Conservation (phyloP, 2,329 filamentous ascomycete species). For the Fusarium euwallaceae region DNA sequence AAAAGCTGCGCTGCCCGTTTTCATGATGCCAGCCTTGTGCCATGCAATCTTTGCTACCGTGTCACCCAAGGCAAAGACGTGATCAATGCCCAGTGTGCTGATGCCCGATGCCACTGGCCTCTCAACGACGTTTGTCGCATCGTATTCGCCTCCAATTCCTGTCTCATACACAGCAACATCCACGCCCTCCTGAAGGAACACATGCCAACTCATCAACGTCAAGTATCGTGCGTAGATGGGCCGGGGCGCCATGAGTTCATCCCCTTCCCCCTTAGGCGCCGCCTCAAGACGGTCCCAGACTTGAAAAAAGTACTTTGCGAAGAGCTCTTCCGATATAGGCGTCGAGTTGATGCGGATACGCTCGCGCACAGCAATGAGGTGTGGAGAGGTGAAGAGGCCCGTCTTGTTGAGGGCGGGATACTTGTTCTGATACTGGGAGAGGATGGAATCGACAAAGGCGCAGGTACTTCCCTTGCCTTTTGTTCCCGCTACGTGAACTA, state of each 20-base stretch:
- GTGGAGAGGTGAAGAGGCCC: constrained; percentile 78
- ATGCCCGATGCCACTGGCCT: constrained; percentile 71
- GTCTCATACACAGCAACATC: constrained; percentile 75
- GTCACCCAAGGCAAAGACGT: constrained; percentile 72
- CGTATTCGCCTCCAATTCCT: constrained; percentile 76
- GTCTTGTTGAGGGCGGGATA: constrained; percentile 58
- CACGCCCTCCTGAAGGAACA: constrained; percentile 73
- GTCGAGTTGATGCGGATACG: constrained; percentile 73
- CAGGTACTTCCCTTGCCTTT: constrained; percentile 83
- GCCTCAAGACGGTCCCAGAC: constrained; percentile 71
- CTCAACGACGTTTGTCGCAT: constrained; percentile 76
- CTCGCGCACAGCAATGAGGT: constrained; percentile 76
- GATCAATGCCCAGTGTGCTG: constrained; percentile 77
- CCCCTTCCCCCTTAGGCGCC: constrained; percentile 49
- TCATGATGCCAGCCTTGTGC: constrained; percentile 82
- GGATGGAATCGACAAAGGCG: constrained; percentile 74
- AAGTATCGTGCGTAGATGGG: constrained; percentile 73
- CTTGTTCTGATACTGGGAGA: constrained; percentile 62
- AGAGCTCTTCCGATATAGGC: constrained; percentile 69
- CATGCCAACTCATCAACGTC: constrained; percentile 75
- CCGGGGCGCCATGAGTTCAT: constrained; percentile 55
- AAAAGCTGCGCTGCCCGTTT: constrained; percentile 69
- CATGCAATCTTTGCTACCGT: constrained; percentile 77
- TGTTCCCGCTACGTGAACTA: constrained; percentile 80
- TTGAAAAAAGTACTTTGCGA: constrained; percentile 76